Evolutionary conservation across 78 protist genomes (phyloP), one percentile per base, ranked within the genome.

Genomic region (Dictyostelium firmibasis): DNA sequence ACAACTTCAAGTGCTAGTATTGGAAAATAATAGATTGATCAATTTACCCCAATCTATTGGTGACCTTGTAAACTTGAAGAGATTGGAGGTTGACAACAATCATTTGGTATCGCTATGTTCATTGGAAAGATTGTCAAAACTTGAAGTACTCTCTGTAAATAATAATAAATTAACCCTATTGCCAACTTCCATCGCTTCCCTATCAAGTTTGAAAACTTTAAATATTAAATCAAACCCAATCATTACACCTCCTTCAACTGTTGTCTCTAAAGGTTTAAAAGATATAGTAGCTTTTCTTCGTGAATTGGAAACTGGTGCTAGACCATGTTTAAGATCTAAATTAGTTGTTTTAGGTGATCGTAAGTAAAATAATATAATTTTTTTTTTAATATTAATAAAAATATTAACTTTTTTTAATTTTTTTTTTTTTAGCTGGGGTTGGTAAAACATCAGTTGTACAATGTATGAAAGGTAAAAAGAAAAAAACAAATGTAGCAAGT

Each of bases 261-360:
- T 89, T 27, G 33, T 89, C 16, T 76, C 85, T 16, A 89, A 89
- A 35, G 94, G 94, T 81, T 47, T 89, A 11, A 89, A 89, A 44
- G 94, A 89, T 50, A 89, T 89, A 13, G 79, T 89, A 13, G 16
- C 81, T 1, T 89, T 89, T 43, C 27, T 89, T 13, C 79, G 94
- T 35, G 94, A 89, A 67, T 41, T 89, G 6, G 94, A 89, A 70
- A 89, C 94, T n/a, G 94, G 94, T 81, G 94, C 86, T 4, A 60
- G 94, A 81, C 94, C 94, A 43, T 89, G 87, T 47, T 41, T 89
- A 35, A 36, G 94, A 50, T 89, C 94, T 25, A 89, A 89, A 35
- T 33, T 89, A 7, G 36, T 89, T 3, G 94, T 89, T 13, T 72
- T 89, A 16, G 94, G 94, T 70, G 87, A 89, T 50, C n/a, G 92